These are phyloP conservation scores for Euphrasia arctica DNA, from an alignment of 305 asterid species.

Conservation along the genomic window DNA sequence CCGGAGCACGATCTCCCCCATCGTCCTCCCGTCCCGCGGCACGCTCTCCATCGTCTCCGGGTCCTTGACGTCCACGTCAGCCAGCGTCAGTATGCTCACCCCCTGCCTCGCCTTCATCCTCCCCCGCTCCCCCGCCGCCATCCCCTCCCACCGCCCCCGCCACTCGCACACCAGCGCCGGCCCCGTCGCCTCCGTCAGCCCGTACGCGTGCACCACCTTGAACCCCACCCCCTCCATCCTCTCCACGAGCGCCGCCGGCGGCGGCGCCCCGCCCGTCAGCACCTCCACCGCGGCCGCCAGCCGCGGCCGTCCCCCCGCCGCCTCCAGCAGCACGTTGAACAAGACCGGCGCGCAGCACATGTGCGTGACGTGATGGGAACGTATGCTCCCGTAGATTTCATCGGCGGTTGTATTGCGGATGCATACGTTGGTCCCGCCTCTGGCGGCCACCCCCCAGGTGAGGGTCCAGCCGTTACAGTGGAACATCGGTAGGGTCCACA, in stretches of 20 bases:
- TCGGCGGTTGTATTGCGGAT: conserved; percentile 54
- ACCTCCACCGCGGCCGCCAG: conserved; percentile 39
- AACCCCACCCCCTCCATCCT: conserved; percentile 55
- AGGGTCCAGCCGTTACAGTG: conserved; percentile 74
- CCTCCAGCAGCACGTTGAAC: conserved; percentile 56
- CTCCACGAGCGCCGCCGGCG: conserved; percentile 58
- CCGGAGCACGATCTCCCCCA: no score
- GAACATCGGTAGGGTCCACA: conserved; percentile 72
- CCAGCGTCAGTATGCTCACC: conserved; percentile 48
- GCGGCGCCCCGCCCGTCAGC: conserved; percentile 81
- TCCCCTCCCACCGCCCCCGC: conserved; percentile 51
- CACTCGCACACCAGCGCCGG: conserved; percentile 81
- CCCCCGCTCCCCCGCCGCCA: conserved; percentile 33
- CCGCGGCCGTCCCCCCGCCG: conserved; percentile 45
- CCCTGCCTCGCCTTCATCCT: conserved; percentile 70
- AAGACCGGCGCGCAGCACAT: conserved; percentile 87
- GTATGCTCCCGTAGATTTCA: conserved; percentile 55
- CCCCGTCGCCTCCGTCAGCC: conserved; percentile 79
- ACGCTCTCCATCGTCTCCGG: conserved; percentile 57
- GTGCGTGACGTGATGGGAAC: conserved; percentile 60
- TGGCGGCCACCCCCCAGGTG: conserved; percentile 70
- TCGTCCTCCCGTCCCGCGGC: conserved; percentile 44
- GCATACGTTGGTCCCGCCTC: conserved; percentile 70
- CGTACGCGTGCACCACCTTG: conserved; percentile 74
- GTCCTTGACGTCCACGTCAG: conserved; percentile 64